Evolutionary conservation across 768 basidiomycete species (phyloP).

Genomic region (Lactarius tabidus): DNA sequence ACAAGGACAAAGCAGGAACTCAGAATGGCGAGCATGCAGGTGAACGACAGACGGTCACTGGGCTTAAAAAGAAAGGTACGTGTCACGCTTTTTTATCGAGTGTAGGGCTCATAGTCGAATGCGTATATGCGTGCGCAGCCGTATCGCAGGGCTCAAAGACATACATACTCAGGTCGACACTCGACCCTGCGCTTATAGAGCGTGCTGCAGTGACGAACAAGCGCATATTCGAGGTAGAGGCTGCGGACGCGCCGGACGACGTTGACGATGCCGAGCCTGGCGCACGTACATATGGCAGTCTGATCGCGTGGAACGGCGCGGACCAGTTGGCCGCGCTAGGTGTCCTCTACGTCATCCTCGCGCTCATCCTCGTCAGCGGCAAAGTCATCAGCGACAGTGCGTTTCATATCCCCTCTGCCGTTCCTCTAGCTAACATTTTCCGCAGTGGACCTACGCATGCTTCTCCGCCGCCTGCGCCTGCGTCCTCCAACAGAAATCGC

Average conservation of each 20-base stretch:
- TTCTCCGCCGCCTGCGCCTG: conserved; percentile 68
- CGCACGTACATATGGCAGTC: conserved; percentile 54
- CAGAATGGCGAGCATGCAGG: conserved; percentile 17
- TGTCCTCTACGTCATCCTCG: conserved; percentile 75
- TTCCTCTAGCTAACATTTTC: not conserved
- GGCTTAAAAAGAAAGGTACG: conserved; percentile 65
- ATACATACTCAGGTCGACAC: conserved; percentile 76
- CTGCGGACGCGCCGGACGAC: conserved; percentile 46
- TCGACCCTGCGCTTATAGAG: conserved; percentile 60
- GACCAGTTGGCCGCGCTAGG: conserved; percentile 71
- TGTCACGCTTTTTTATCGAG: not conserved
- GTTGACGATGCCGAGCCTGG: conserved; percentile 48
- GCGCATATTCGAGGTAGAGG: conserved; percentile 40
- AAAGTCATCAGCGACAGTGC: conserved; percentile 69
- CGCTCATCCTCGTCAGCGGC: conserved; percentile 79
- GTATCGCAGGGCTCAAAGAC: conserved; percentile 62
- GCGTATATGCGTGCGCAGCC: conserved; percentile 34
- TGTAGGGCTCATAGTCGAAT: not conserved
- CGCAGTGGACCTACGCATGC: conserved; percentile 66
- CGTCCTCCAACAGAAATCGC: conserved; percentile 45
- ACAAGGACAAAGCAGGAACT: conserved; percentile 35
- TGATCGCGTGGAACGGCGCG: conserved; percentile 66
- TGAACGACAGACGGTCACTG: conserved; percentile 34
- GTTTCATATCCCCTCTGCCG: conserved; percentile 29
- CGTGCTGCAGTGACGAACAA: conserved; percentile 50